Evolutionary conservation across 306 rosid genomes (phyloP), one percentile per base, ranked within the genome.

Genomic region (Cucumis melo): DNA sequence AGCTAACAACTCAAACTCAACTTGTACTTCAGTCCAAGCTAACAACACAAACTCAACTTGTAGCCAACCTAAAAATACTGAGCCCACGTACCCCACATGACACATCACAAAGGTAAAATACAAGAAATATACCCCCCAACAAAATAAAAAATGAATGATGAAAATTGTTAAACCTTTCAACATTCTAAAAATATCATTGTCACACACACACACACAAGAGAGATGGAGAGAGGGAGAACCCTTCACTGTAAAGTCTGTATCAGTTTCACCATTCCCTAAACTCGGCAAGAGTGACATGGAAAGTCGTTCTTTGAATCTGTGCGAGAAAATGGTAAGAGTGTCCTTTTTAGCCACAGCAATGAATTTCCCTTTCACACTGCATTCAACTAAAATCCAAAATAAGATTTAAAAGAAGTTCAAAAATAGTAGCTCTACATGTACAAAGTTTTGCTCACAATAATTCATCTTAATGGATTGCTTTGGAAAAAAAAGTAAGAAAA

Each of bases 261-360:
- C 87, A 48, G 86, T 80, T 66, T 83, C 91, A n/a, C 65, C 78
- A 60, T 75, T 79, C 91, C 89, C 85, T 24, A 87, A 86, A 74
- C 51, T 56, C 39, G 84, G 87, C 29, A 84, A 80, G 56, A 91
- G 78, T 60, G 83, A 55, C 81, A 93, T 77, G 48, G 87, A 81
- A 46, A 83, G 82, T 82, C 59, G 81, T 82, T 88, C 93, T 77
- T 85, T 84, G 81, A 93, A 93, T 74, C 80, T 81, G 13, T 83
- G 51, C 4, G 98, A 91, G 24, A 93, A 77, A 88, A 93, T 85
- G 86, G 83, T 85, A 44, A 93, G 83, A 76, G 75, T 84, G 71
- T 80, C 85, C 80, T 82, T 86, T 77, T 84, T 87, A 65, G 96
- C 98, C 73, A 90, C 92, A 12, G 91, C 97, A 82, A 93, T 75